These are phyloP conservation scores for Chaetoscypha palmicola DNA, from an alignment of 2,329 filamentous ascomycete species.

Conservation along the genomic window DNA sequence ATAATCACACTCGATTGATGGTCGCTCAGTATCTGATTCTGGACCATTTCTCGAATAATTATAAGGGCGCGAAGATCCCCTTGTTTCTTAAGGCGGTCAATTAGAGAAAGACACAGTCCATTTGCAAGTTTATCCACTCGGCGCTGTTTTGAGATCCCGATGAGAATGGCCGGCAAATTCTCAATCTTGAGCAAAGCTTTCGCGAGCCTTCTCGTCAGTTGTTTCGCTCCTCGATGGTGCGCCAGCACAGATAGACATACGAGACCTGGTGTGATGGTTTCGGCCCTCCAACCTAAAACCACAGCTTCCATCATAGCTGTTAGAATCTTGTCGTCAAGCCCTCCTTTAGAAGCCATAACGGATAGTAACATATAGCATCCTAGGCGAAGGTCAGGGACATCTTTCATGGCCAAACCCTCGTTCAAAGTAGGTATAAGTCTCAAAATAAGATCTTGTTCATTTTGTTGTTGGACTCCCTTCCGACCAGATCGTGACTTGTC, in stretches of 20 bases:
- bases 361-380: slow-evolving; percentile 88
- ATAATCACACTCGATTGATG: slow-evolving; percentile 58
- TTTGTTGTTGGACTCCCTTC: slow-evolving; percentile 67
- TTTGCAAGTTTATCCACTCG: slow-evolving; percentile 65
- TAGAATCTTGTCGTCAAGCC: slow-evolving; percentile 72
- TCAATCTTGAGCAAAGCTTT: slow-evolving; percentile 61
- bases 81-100: slow-evolving; percentile 55
- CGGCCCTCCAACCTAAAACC: slow-evolving; percentile 65
- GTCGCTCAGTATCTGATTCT: slow-evolving; percentile 52
- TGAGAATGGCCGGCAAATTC: slow-evolving; percentile 51
- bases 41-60: slow-evolving; percentile 54
- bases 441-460: slow-evolving; percentile 70
- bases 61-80: slow-evolving; percentile 50
- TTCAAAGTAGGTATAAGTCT: slow-evolving; percentile 64
- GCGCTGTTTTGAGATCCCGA: slow-evolving; percentile 56
- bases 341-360: slow-evolving; percentile 76
- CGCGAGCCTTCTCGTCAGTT: slow-evolving; percentile 62
- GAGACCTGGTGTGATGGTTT: slow-evolving; percentile 66
- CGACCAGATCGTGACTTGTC: slow-evolving; percentile 72
- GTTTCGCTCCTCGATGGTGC: slow-evolving; percentile 65
- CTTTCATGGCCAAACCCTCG: slow-evolving; percentile 67
- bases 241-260: slow-evolving; percentile 76
- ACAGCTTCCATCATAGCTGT: slow-evolving; percentile 86
- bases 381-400: slow-evolving; percentile 71
- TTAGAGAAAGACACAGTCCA: slow-evolving; percentile 60